Evolutionary conservation across 805 yeast genomes (phyloP).

Genomic region (Zygotorulaspora florentina): DNA sequence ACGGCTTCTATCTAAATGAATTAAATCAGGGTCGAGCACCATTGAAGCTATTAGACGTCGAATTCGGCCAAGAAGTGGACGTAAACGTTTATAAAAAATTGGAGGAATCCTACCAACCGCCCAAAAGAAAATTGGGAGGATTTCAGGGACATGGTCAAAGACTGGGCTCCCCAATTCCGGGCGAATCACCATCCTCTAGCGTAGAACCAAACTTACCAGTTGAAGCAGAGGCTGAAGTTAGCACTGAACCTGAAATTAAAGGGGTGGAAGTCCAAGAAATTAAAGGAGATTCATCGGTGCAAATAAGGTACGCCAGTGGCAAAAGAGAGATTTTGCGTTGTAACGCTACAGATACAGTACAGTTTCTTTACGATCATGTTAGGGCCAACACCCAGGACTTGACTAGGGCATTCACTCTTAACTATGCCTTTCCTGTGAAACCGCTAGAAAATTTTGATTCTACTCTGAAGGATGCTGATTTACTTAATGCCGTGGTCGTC

Average conservation of each 20-base stretch:
- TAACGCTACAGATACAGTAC: conserved; percentile 59
- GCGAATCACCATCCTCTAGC: conserved; percentile 43
- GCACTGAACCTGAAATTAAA: conserved; percentile 24
- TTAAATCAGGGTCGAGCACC: conserved; percentile 92
- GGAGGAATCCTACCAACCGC: conserved; percentile 77
- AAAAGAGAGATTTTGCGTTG: conserved; percentile 61
- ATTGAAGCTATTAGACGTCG: conserved; percentile 70
- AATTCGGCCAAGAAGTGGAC: conserved; percentile 89
- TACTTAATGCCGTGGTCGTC: conserved; percentile 80
- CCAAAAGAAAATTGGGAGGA: conserved; percentile 59
- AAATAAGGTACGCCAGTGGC: conserved; percentile 82
- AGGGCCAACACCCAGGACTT: conserved; percentile 41
- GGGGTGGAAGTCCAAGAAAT: conserved; percentile 24
- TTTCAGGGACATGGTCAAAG: conserved; percentile 78
- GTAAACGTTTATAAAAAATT: conserved; percentile 77
- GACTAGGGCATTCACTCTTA: conserved; percentile 56
- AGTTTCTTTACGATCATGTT: conserved; percentile 65
- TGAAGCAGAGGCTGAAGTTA: conserved; percentile 16
- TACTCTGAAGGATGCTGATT: conserved; percentile 69
- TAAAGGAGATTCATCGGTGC: conserved; percentile 69
- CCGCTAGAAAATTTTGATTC: conserved; percentile 55
- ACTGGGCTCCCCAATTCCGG: conserved; percentile 85
- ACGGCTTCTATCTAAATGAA: conserved; percentile 70
- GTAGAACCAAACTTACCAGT: conserved; percentile 12
- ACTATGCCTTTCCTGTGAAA: conserved; percentile 78